Conservation (phyloP, 2,329 filamentous ascomycete species). For the Xylaria multiplex region DNA sequence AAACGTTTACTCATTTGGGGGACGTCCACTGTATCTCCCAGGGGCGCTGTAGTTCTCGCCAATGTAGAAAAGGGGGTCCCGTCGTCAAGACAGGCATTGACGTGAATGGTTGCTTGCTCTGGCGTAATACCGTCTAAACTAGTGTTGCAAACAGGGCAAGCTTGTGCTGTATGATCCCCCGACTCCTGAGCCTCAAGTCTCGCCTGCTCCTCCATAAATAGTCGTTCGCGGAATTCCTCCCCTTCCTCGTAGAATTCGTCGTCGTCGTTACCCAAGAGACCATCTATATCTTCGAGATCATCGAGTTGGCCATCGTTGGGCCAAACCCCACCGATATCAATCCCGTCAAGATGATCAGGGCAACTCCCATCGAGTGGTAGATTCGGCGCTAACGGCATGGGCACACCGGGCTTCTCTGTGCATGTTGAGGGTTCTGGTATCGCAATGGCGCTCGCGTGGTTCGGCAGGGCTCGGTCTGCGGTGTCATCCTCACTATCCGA, state of each 20-base stretch:
- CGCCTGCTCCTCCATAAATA: slow-evolving; percentile 81
- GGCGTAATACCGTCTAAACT: slow-evolving; percentile 67
- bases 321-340: slow-evolving; percentile 40
- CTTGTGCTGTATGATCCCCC: slow-evolving; percentile 53
- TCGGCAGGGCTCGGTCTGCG: slow-evolving; percentile 10
- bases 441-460: slow-evolving; percentile 19
- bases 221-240: slow-evolving; percentile 72
- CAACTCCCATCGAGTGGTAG: slow-evolving; percentile 45
- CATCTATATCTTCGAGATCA: slow-evolving; percentile 62
- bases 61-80: slow-evolving; percentile 74
- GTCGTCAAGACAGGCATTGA: slow-evolving; percentile 94
- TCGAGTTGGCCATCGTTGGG: slow-evolving; percentile 49
- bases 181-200: slow-evolving; percentile 69
- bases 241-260: slow-evolving; percentile 58
- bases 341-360: slow-evolving; percentile 37
- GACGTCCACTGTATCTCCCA: slow-evolving; percentile 49
- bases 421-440: slow-evolving; percentile 5
- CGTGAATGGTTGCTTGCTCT: slow-evolving; percentile 81
- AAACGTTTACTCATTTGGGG: slow-evolving; percentile 66
- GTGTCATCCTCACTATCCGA: slow-evolving; percentile 64
- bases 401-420: slow-evolving; percentile 23
- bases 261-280: slow-evolving; percentile 60
- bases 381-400: slow-evolving; percentile 34
- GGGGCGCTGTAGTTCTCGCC: slow-evolving; percentile 42
- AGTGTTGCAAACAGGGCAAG: slow-evolving; percentile 82